A percentile compares a stretch with the other conserved stretches of the same genome.
Evolutionary conservation across 2,329 filamentous ascomycete genomes (phyloP).

Genomic region (Neospermospora avenae): DNA sequence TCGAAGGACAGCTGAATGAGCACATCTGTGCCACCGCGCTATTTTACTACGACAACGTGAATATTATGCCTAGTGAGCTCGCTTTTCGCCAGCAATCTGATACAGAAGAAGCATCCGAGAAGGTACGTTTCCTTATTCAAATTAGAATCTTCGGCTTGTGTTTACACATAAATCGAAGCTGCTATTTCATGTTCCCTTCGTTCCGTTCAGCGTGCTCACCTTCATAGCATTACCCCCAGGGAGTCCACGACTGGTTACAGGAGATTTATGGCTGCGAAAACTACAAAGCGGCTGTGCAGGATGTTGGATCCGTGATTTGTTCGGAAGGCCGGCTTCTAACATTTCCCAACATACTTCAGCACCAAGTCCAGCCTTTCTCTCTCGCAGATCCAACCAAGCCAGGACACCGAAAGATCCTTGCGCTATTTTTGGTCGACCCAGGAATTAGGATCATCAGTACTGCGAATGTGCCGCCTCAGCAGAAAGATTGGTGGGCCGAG

Average conservation of each 20-base stretch:
- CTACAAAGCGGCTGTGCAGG: conserved; percentile 33
- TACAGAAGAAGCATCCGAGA: background rate
- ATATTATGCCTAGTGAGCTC: conserved; percentile 43
- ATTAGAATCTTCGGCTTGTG: background rate
- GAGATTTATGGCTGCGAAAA: conserved; percentile 20
- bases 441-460: conserved; percentile 48
- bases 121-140: background rate
- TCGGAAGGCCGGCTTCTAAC: conserved; percentile 41
- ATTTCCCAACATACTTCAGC: conserved; percentile 47
- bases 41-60: conserved; percentile 48
- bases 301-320: conserved; percentile 39
- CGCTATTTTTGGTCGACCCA: conserved; percentile 58
- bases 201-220: background rate
- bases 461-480: conserved; percentile 50
- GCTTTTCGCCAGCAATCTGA: conserved; percentile 40
- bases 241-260: conserved; percentile 18
- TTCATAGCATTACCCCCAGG: conserved; percentile 3
- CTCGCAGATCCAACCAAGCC: conserved; percentile 48
- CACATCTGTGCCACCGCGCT: conserved; percentile 52
- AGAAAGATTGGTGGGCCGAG: conserved; percentile 43
- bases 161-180: background rate
- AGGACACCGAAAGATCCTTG: conserved; percentile 54
- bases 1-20: conserved; percentile 44
- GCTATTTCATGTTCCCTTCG: background rate
- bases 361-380: conserved; percentile 48